Conservation (phyloP, 306 rosid species). For the Notholithocarpus densiflorus region DNA sequence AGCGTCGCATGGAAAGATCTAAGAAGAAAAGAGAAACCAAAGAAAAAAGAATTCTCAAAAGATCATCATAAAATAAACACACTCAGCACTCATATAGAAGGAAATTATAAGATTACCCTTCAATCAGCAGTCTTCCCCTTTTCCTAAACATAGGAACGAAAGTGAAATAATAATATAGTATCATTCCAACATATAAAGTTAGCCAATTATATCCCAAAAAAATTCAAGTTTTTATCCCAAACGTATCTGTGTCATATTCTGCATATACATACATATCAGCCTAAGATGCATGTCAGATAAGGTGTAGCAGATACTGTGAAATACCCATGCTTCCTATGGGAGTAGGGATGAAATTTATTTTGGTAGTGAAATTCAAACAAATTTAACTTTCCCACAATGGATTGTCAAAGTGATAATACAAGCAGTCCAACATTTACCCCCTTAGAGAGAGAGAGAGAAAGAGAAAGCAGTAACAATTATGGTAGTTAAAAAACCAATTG, state of each 20-base stretch:
- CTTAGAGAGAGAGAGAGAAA: too few species aligned
- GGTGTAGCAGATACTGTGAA: too few species aligned
- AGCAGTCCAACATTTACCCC: too few species aligned
- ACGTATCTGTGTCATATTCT: too few species aligned
- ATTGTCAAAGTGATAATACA: too few species aligned
- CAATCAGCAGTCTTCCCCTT: conserved; percentile 1
- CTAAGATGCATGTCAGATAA: too few species aligned
- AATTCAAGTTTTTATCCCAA: too few species aligned
- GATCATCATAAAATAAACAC: conserved; percentile 8
- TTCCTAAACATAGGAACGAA: background rate
- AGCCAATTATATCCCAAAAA: too few species aligned
- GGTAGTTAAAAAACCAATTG: background rate
- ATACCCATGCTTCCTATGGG: too few species aligned
- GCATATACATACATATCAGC: too few species aligned
- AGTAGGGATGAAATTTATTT: background rate
- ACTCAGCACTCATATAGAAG: background rate
- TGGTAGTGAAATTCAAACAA: background rate
- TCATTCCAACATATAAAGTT: background rate
- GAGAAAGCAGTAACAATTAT: too few species aligned
- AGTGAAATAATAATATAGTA: background rate
- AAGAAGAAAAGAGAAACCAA: conserved; percentile 13
- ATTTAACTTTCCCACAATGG: background rate
- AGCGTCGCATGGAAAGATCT: conserved; percentile 3
- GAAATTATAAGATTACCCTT: conserved; percentile 14
- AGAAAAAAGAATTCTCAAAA: conserved; percentile 3